These are phyloP conservation scores for Xenoacremonium recifei DNA, from an alignment of 2,329 filamentous ascomycete species.

Conservation along the genomic window DNA sequence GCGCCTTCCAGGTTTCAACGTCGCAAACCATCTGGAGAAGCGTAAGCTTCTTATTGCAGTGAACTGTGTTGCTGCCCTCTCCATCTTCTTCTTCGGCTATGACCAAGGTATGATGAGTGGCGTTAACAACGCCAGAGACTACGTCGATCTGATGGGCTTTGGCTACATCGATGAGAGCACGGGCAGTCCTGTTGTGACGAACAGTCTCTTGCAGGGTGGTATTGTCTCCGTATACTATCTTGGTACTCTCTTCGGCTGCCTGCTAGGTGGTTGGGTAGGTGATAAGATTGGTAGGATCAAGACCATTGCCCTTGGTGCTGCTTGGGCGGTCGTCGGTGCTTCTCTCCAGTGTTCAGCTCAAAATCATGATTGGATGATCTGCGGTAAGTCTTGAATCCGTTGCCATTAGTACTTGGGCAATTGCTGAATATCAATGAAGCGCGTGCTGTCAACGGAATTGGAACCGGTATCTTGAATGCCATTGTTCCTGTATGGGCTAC, in stretches of 20 bases:
- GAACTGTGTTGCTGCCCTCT: constrained; percentile 20
- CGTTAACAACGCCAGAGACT: constrained; percentile 16
- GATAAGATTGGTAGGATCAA: constrained; percentile 19
- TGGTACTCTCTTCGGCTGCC: constrained; percentile 20
- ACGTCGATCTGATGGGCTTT: constrained; percentile 22
- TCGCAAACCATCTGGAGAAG: constrained; percentile 19
- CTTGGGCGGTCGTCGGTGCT: constrained; percentile 16
- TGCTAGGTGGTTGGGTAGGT: constrained; percentile 17
- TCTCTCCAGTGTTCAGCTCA: constrained; percentile 12
- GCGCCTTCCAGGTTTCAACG: constrained; percentile 9
- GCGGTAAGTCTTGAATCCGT: constrained; percentile 45
- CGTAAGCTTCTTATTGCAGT: constrained; percentile 22
- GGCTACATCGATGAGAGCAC: constrained; percentile 17
- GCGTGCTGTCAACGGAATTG: constrained; percentile 38
- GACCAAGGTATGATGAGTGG: constrained; percentile 23
- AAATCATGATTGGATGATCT: constrained; percentile 23
- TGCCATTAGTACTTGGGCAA: too few species aligned
- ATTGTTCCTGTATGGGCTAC: constrained; percentile 72
- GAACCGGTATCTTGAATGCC: constrained; percentile 67
- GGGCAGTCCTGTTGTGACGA: constrained; percentile 16
- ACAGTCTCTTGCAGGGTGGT: constrained; percentile 19
- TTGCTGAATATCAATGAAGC: too few species aligned
- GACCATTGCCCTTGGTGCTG: constrained; percentile 15
- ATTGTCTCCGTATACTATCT: constrained; percentile 24
- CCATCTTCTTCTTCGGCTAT: constrained; percentile 26